These are phyloP conservation scores for Porogramme epimiltina DNA, from an alignment of 1,284 basidiomycete genomes.

Conservation along the genomic window DNA sequence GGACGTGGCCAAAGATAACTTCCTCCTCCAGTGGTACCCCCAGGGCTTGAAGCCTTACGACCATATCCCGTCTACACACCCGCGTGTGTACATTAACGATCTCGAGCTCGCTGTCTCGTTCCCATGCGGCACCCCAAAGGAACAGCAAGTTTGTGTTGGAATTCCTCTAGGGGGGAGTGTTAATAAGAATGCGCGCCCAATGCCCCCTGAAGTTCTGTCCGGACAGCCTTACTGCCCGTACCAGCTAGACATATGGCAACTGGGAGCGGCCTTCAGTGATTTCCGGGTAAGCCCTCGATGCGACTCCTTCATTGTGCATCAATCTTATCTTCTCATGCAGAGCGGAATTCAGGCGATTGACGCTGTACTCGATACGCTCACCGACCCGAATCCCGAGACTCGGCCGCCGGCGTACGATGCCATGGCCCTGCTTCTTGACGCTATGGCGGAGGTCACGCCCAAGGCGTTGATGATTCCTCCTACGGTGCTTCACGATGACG, in stretches of 20 bases:
- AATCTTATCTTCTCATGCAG: background rate
- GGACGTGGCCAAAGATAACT: constrained; percentile 19
- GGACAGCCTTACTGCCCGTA: constrained; percentile 21
- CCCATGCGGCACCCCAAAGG: constrained; percentile 7
- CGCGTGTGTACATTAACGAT: constrained; percentile 13
- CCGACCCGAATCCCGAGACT: background rate
- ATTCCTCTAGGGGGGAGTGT: constrained; percentile 1
- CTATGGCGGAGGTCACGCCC: too few species aligned
- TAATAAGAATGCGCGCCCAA: constrained; percentile 13
- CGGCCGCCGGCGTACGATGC: background rate
- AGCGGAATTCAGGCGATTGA: constrained; percentile 3
- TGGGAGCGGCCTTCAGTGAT: constrained; percentile 2
- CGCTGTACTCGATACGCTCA: background rate
- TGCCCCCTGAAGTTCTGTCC: constrained; percentile 15
- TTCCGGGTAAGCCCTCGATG: too few species aligned
- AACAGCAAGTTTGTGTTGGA: constrained; percentile 9
- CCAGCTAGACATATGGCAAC: constrained; percentile 12
- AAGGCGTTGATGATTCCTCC: background rate
- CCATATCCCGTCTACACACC: background rate
- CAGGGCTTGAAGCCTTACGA: background rate
- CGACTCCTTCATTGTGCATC: too few species aligned
- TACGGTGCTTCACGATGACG: too few species aligned
- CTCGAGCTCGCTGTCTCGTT: constrained; percentile 10
- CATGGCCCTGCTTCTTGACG: background rate
- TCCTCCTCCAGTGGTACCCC: constrained; percentile 14